Conservation (phyloP, 2,329 filamentous ascomycete genomes). For the Neonectria coccinea region DNA sequence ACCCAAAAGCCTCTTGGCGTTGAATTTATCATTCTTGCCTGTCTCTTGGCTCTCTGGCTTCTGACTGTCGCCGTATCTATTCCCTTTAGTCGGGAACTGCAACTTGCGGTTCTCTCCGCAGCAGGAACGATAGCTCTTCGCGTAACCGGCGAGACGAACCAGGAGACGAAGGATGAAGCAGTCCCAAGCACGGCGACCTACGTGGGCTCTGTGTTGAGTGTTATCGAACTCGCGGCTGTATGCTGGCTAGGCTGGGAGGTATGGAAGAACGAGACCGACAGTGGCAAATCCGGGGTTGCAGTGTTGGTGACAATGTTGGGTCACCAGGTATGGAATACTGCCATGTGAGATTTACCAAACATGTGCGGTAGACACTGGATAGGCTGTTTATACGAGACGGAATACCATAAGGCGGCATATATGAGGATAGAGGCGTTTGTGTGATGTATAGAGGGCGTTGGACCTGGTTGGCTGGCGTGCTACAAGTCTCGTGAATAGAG, state of each 20-base stretch:
- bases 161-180: constrained; percentile 25
- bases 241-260: constrained; percentile 51
- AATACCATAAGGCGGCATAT: constrained; percentile 4
- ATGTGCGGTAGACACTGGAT: constrained; percentile 10
- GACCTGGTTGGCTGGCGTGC: neutral
- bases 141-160: constrained; percentile 45
- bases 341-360: constrained; percentile 27
- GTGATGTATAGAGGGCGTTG: constrained; percentile 23
- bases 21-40: constrained; percentile 39
- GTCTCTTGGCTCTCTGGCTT: constrained; percentile 45
- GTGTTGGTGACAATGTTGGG: constrained; percentile 49
- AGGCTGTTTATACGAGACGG: constrained; percentile 20
- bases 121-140: constrained; percentile 48
- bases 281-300: constrained; percentile 45
- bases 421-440: constrained; percentile 4
- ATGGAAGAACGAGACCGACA: constrained; percentile 43
- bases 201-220: constrained; percentile 46
- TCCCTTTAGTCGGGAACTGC: constrained; percentile 46
- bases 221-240: constrained; percentile 48
- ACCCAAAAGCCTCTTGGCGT: constrained; percentile 27
- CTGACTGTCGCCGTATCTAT: constrained; percentile 34
- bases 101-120: constrained; percentile 42
- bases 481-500: neutral
- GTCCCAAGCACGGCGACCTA: constrained; percentile 38
- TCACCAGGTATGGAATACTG: constrained; percentile 46